Conservation (phyloP, 352 stramenopile species). For the Phytophthora agathidicida region DNA sequence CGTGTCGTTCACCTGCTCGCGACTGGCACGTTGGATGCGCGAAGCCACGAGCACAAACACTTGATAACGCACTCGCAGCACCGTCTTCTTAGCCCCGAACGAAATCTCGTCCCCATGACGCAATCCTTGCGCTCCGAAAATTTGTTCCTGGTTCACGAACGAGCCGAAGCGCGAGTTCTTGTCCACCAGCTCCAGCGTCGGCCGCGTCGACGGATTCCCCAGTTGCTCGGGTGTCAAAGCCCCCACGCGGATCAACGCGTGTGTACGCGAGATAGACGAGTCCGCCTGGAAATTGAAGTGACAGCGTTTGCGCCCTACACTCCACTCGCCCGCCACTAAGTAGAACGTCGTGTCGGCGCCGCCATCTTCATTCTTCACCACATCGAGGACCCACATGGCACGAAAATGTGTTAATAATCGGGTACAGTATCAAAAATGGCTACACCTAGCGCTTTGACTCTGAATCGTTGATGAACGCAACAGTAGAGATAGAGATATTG, state of each 20-base stretch:
- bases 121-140: slow-evolving; percentile 48
- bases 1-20: slow-evolving; percentile 67
- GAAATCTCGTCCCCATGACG: slow-evolving; percentile 78
- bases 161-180: slow-evolving; percentile 87
- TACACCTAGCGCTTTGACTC: no score
- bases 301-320: slow-evolving; percentile 79
- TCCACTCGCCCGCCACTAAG: slow-evolving; percentile 86
- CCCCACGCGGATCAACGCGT: slow-evolving; percentile 78
- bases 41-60: slow-evolving; percentile 83
- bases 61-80: slow-evolving; percentile 83
- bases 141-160: slow-evolving; percentile 85
- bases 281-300: slow-evolving; percentile 87
- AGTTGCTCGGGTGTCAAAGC: slow-evolving; percentile 67
- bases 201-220: slow-evolving; percentile 55
- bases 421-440: no score
- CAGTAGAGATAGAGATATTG: no score
- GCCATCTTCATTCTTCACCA: slow-evolving; percentile 48
- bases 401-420: not conserved
- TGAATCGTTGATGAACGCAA: no score
- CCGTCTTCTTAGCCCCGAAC: slow-evolving; percentile 84
- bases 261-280: slow-evolving; percentile 81
- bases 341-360: slow-evolving; percentile 71
- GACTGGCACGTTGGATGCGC: slow-evolving; percentile 65
- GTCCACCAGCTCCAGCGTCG: slow-evolving; percentile 77
- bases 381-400: slow-evolving; percentile 81